Percentiles rank a stretch among this genome's conserved stretches.
Evolutionary conservation across 805 yeast genomes (phyloP).

Genomic region (Nakazawaea populi): DNA sequence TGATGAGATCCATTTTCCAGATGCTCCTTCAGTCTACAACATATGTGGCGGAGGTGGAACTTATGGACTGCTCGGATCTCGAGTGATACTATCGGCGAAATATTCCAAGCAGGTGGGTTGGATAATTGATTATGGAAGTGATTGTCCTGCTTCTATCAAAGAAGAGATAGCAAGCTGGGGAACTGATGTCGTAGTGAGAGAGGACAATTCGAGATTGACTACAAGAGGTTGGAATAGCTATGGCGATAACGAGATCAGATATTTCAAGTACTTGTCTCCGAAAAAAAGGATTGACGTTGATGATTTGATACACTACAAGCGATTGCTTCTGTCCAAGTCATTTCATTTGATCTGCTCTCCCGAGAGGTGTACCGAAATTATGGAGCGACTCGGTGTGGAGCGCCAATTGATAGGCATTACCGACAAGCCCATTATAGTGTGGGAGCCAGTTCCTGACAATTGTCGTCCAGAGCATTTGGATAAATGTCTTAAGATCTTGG

Average conservation of each 20-base stretch:
- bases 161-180: slow-evolving; percentile 51
- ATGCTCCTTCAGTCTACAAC: slow-evolving; percentile 31
- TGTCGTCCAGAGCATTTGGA: slow-evolving; percentile 49
- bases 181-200: slow-evolving; percentile 52
- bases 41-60: slow-evolving; percentile 91
- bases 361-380: slow-evolving; percentile 45
- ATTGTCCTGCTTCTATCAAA: slow-evolving; percentile 53
- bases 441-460: slow-evolving; percentile 85
- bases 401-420: slow-evolving; percentile 4
- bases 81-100: slow-evolving; percentile 40
- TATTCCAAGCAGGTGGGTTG: slow-evolving; percentile 44
- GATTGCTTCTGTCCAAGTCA: slow-evolving; percentile 34
- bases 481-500: slow-evolving; percentile 30
- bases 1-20: slow-evolving; percentile 70
- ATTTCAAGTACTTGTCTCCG: slow-evolving; percentile 57
- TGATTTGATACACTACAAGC: slow-evolving; percentile 40
- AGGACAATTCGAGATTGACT: slow-evolving; percentile 48
- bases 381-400: slow-evolving; percentile 16
- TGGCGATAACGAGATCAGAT: slow-evolving; percentile 52
- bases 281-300: slow-evolving; percentile 51
- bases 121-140: slow-evolving; percentile 75
- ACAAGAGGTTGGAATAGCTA: slow-evolving; percentile 81
- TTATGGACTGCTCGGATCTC: slow-evolving; percentile 69
- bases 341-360: slow-evolving; percentile 77
- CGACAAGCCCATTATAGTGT: slow-evolving; percentile 44